Percentiles rank a stretch among this genome's conserved stretches.
Conservation (phyloP, 331 rosid genomes). For the Malus hybrid region DNA sequence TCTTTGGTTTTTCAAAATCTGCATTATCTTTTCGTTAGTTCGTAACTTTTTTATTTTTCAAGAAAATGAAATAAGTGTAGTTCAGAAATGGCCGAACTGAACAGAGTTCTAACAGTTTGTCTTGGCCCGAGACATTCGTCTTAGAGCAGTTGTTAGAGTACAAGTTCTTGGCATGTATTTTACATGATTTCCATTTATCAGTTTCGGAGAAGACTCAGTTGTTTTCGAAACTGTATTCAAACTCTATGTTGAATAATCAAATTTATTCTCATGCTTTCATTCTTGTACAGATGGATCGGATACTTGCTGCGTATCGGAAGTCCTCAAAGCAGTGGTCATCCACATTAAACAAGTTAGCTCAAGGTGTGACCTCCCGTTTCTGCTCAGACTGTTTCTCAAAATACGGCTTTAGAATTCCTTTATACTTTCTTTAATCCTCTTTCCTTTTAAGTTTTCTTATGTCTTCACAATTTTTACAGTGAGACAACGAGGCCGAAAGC, state of each 20-base stretch:
- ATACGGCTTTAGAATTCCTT: neutral
- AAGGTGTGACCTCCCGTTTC: conserved; percentile 30
- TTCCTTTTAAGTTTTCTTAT: neutral
- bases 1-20: neutral
- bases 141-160: neutral
- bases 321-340: conserved; percentile 93
- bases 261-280: neutral
- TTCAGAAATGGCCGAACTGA: neutral
- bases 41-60: neutral
- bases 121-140: neutral
- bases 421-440: neutral
- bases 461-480: conserved; percentile 26
- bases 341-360: conserved; percentile 66
- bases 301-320: conserved; percentile 76
- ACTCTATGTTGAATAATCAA: neutral
- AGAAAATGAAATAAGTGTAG: neutral
- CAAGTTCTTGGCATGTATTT: neutral
- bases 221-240: neutral
- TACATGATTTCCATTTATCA: neutral
- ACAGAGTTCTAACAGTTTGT: neutral
- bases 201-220: neutral
- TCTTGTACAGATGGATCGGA: conserved; percentile 61
- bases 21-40: neutral
- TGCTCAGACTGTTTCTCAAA: neutral
- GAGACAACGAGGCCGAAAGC: conserved; percentile 88